These are phyloP conservation scores for Pseudogymnoascus sp. DNA, from an alignment of 2,329 filamentous ascomycete species.

Conservation along the genomic window DNA sequence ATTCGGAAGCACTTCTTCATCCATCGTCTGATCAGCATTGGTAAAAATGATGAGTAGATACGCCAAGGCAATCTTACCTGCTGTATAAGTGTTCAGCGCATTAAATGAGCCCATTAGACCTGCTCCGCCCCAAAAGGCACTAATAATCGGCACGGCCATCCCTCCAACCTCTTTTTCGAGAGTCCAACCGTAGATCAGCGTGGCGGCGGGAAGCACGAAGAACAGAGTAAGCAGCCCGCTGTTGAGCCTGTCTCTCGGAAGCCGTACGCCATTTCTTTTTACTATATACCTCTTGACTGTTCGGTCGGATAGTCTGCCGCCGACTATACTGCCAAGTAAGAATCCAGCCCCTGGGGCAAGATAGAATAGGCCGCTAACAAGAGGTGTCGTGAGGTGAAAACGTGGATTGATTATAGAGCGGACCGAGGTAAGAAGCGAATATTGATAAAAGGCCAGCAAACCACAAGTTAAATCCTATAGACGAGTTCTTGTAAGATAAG, in stretches of 20 bases:
- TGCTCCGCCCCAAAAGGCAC: constrained; percentile 27
- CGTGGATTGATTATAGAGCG: constrained; percentile 61
- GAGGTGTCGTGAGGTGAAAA: constrained; percentile 54
- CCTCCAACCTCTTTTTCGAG: constrained; percentile 28
- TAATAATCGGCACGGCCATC: constrained; percentile 29
- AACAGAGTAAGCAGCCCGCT: constrained; percentile 27
- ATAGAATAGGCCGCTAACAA: constrained; percentile 60
- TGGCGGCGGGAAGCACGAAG: constrained; percentile 26
- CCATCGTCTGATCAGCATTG: background rate
- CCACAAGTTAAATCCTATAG: constrained; percentile 14
- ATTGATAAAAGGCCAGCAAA: constrained; percentile 28
- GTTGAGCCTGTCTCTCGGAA: constrained; percentile 28
- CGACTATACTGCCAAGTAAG: constrained; percentile 54
- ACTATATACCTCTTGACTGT: constrained; percentile 33
- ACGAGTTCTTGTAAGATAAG: background rate
- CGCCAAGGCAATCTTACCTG: constrained; percentile 23
- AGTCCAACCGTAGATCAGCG: constrained; percentile 31
- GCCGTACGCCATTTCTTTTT: constrained; percentile 27
- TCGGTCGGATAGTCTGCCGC: constrained; percentile 41
- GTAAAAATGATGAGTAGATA: background rate
- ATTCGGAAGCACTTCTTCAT: constrained; percentile 22
- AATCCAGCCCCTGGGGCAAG: constrained; percentile 61
- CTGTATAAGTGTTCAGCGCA: constrained; percentile 33
- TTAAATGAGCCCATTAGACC: constrained; percentile 33
- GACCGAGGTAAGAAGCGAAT: constrained; percentile 52